Evolutionary conservation across 1,139 yeast genomes (phyloP), one percentile per base, ranked within the genome.

Genomic region (Blastobotrys apis): DNA sequence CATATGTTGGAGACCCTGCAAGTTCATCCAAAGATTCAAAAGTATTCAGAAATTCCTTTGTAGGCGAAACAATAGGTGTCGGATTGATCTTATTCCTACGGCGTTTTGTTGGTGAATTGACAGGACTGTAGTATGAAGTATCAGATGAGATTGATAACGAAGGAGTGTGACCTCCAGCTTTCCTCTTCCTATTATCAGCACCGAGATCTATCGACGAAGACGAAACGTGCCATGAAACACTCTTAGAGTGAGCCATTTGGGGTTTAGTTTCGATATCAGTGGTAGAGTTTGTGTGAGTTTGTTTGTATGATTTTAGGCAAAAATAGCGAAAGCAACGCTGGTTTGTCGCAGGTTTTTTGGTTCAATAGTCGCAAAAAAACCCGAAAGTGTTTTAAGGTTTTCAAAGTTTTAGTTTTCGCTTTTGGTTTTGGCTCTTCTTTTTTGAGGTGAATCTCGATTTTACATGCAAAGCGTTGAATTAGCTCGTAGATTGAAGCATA

Each of bases 211-310:
- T n/a, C n/a, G n/a, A n/a, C n/a, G n/a, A n/a, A n/a, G 39, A 36
- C 39, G 46, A 41, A 32, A 36, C 36, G 34, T 47, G 51, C 51
- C 51, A 48, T 15, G 51, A 48, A 31, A 48, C 44, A 32, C 48
- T 43, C 31, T 48, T 48, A 15, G 51, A 43, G 29, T 48, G 51
- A 19, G 48, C 39, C 51, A 48, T 46, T 12, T 10, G 21, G n/a
- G 10, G 10, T 23, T n/a, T n/a, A n/a, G n/a, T n/a, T n/a, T n/a
- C n/a, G n/a, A n/a, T n/a, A 23, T 23, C 10, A 23, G 27, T 23
- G 12, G 27, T 23, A 12, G 27, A 8, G 27, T 8, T 8, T 23
- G 27, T 12, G 27, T 8, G 27, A 23, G 8, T 23, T 8, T 23
- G 27, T 8, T 8, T 8, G 27, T 23, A 23, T 8, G 27, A 12